Evolutionary conservation across 116 monocot genomes (phyloP).

Genomic region (Papilionanthe hybrid): DNA sequence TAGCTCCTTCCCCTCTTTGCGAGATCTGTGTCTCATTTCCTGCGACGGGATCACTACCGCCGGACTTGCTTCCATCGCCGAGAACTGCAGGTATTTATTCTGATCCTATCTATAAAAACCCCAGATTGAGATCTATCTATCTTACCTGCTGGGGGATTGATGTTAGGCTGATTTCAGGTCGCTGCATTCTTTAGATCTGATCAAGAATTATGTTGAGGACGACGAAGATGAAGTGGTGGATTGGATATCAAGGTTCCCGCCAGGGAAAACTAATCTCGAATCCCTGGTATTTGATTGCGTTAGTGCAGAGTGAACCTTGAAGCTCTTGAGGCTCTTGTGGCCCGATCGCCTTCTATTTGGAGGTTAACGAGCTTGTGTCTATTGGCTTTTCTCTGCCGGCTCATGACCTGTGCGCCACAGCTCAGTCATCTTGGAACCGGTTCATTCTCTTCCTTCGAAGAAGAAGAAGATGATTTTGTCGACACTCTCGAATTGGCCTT

Average conservation of each 20-base stretch:
- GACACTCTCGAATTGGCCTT: slow-evolving; percentile 22
- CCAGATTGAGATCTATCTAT: too few relatives aligned
- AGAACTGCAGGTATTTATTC: slow-evolving; percentile 53
- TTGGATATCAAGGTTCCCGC: slow-evolving; percentile 76
- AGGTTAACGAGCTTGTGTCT: slow-evolving; percentile 47
- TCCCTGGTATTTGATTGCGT: slow-evolving; percentile 72
- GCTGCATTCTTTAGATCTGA: slow-evolving; percentile 72
- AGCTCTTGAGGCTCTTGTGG: slow-evolving; percentile 65
- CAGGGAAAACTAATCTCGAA: slow-evolving; percentile 42
- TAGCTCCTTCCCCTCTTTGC: slow-evolving; percentile 35
- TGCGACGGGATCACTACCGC: slow-evolving; percentile 73
- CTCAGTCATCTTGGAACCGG: slow-evolving; percentile 80
- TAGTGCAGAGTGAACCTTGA: slow-evolving; percentile 43
- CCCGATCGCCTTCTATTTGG: slow-evolving; percentile 48
- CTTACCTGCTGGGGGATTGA: background rate
- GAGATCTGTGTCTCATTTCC: slow-evolving; percentile 50
- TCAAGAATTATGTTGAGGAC: slow-evolving; percentile 63
- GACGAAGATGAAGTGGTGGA: slow-evolving; percentile 45
- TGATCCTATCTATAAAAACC: too few relatives aligned
- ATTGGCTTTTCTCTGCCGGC: slow-evolving; percentile 46
- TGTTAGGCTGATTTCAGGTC: slow-evolving; percentile 32
- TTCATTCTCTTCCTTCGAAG: slow-evolving; percentile 33
- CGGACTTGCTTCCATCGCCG: slow-evolving; percentile 62
- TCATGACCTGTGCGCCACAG: slow-evolving; percentile 68
- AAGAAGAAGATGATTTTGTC: slow-evolving; percentile 4